Evolutionary conservation across 1,284 basidiomycete genomes (phyloP), one percentile per base, ranked within the genome.

Genomic region (Pholiota adiposa): DNA sequence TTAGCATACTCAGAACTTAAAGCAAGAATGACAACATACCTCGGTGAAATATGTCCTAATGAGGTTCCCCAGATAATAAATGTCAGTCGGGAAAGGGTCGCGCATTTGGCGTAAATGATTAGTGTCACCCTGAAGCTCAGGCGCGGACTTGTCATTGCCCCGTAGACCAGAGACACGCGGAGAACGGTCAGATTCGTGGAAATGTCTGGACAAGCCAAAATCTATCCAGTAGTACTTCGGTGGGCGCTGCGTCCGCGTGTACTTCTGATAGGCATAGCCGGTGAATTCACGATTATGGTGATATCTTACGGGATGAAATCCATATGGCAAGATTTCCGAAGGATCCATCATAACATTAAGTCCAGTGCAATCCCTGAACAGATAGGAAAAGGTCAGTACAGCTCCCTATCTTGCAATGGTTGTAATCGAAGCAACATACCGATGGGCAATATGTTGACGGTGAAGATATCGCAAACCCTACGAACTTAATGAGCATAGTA

Each of bases 391-490:
- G 16, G 9, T 23, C 16, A 51, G 23, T 14, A 19, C 4, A 18
- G 19, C 11, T 31, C 11, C 29, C 4, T n/a, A 4, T 31, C 11
- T 31, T 31, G 18, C 33, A n/a, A 6, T 33, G 6, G 23, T 0
- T 14, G 14, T 12, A 6, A 54, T 18, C 5, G 43, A 36, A 14
- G 18, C 16, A 21, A 63, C 66, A 5, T 56, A 76, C 79, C 77
- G 64, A 63, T 80, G 78, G 2, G 74, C 76, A n/a, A 80, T 67
- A 36, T 72, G 61, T 14, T 75, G 65, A 4, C 71, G 38, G 58
- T 80, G 79, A 67, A 80, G 72, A 51, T 74, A 79, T 48, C 67
- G 64, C 0, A 80, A 29, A 3, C 76, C 50, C 50, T 51, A 19
- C 5, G 6, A 51, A 23, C 11, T 23, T 3, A 38, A 23, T 25